A percentile compares a stretch with the other conserved stretches of the same genome.
Evolutionary conservation across 306 rosid genomes (phyloP).

Genomic region (Medicago ruthenica): DNA sequence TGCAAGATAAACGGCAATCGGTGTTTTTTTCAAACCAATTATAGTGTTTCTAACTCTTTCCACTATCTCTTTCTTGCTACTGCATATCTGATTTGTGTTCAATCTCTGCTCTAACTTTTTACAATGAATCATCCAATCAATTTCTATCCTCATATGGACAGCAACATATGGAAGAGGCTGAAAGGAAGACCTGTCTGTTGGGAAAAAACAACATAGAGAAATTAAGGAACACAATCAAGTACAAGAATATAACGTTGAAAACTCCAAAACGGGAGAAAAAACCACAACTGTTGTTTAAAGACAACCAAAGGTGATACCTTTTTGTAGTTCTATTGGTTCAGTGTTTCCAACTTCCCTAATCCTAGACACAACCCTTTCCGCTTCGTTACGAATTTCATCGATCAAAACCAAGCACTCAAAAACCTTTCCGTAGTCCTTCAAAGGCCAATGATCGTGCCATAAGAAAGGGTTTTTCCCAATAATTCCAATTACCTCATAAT

Average conservation of each 20-base stretch:
- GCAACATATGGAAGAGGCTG: slow-evolving; percentile 65
- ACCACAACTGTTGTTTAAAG: not conserved
- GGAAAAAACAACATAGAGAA: not conserved
- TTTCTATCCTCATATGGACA: slow-evolving; percentile 93
- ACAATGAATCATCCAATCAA: slow-evolving; percentile 98
- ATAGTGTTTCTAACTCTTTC: slow-evolving; percentile 67
- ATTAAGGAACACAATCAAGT: not conserved
- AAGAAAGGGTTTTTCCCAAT: slow-evolving; percentile 89
- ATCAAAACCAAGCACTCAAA: slow-evolving; percentile 83
- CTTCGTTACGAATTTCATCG: slow-evolving; percentile 73
- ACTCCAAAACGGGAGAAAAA: not conserved
- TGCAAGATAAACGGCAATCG: slow-evolving; percentile 73
- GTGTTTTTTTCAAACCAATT: slow-evolving; percentile 48
- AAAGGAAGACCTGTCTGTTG: slow-evolving; percentile 19
- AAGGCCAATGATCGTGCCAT: slow-evolving; percentile 99
- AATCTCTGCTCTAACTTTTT: slow-evolving; percentile 73
- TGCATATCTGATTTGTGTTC: slow-evolving; percentile 72
- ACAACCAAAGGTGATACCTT: not conserved
- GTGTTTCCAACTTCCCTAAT: slow-evolving; percentile 61
- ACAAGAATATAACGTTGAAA: not conserved
- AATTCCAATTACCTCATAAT: slow-evolving; percentile 63
- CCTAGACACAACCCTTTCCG: slow-evolving; percentile 68
- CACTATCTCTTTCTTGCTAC: slow-evolving; percentile 78
- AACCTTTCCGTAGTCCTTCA: slow-evolving; percentile 78
- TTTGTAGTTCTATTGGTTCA: not conserved